Base-by-base conservation (phyloP, 306 rosid genomes). In the Cicer judaicum region DNA sequence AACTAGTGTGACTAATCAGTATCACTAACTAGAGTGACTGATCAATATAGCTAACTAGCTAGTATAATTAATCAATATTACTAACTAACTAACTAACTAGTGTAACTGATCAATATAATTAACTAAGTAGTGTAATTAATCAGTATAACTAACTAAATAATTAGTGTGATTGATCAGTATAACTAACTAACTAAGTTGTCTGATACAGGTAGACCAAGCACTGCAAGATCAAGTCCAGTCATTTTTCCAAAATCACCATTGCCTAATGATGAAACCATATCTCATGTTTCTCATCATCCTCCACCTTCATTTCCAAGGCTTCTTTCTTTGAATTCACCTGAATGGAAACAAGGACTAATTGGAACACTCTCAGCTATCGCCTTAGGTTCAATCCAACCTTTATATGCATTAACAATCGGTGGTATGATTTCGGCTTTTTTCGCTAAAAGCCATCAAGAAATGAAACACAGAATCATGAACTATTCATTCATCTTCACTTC, bases 391-490 rank as follows among this genome's bases (percentile, higher is more conserved):
- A 84, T 94, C 75, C 99, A 94, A 82, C 99, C 99, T 1, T 7
- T 90, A 38, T 92, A 94, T 80, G 99, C 99, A 48, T 64, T 92
- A 42, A 90, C 95, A 21, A 80, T 94, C 15, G 99, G 99, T 5
- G 96, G 99, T 7, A 88, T 94, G 97, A 91, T 94, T 53, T 86
- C 99, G 0, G 93, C 99, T 8, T 91, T 94, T 83, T 94, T 87
- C 24, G 89, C 86, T 6, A 80, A 72, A 74, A 92, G 79, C 85
- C 99, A 92, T 55, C 75, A 85, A 1, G 97, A 94, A 80, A 90
- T 92, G 88, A 92, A 72, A 10, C 79, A 77, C 0, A 82, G 93
- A 73, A 94, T 94, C 74, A 85, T 85, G 40, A 87, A 74, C 39
- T 92, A 92, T 42, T 87, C 95, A 12, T 66, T 87, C 40, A 85